Percentiles rank a stretch among this genome's conserved stretches.
phyloP scores from a whole-genome alignment of 1,139 yeast species.

The Saccharomyces hybrid region DNA sequence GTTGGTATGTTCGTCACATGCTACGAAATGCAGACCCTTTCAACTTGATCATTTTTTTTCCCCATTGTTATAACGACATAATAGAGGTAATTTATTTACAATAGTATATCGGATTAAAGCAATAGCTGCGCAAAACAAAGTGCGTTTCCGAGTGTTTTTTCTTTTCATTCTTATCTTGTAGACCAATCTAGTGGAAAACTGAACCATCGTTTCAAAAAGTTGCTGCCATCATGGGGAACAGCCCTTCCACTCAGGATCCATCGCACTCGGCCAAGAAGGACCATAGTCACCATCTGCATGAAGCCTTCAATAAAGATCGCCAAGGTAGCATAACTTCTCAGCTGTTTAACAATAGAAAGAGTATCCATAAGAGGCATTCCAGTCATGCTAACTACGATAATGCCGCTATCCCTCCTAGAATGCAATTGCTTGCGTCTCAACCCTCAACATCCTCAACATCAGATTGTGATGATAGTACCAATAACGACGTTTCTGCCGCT shows the following conservation, averaged over 20 bases:
- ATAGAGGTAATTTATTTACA: background rate
- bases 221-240: constrained; percentile 11
- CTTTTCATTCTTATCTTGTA: background rate
- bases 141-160: background rate
- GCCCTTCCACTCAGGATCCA: constrained; percentile 9
- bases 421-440: background rate
- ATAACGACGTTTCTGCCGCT: background rate
- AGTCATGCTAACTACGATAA: background rate
- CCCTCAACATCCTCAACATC: background rate
- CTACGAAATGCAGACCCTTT: background rate
- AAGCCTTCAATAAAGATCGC: constrained; percentile 7
- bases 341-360: constrained; percentile 17
- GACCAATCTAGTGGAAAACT: background rate
- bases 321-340: constrained; percentile 21
- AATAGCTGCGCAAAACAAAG: background rate
- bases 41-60: background rate
- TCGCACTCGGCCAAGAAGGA: constrained; percentile 1
- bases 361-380: constrained; percentile 8
- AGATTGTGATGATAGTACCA: background rate
- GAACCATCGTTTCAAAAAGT: background rate
- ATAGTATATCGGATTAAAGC: background rate
- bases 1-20: background rate
- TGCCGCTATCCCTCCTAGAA: background rate
- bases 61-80: background rate
- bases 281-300: background rate